Base-by-base conservation (phyloP, 2,329 filamentous ascomycete genomes). In the Tolypocladium tropicale region DNA sequence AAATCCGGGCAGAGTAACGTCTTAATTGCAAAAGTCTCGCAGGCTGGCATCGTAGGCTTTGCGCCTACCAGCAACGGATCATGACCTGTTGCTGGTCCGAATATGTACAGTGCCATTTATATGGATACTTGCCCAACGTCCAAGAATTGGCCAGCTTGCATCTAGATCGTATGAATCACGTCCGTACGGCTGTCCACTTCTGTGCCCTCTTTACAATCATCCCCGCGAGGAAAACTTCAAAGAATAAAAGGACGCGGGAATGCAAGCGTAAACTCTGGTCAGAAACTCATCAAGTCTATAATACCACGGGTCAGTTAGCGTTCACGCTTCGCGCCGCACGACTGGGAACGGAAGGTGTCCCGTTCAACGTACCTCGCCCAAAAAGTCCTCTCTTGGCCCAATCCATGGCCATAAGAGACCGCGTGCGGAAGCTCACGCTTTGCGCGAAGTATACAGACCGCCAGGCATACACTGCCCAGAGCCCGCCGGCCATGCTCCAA, bases 351-450 rank as follows among this genome's bases (percentile, higher is more conserved):
- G 18, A 4, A 10, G 14, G 28, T 9, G 5, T 10, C 33, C 28
- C 39, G 10, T n/a, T 21, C 34, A 56, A 77, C 86, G 76, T 74
- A 96, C 93, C 94, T 85, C 94, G 82, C 63, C 94, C 94, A 76
- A 99, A 99, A 25, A 99, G 73, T 14, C 90, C 89, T 69, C 95
- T 81, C 82, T 97, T 99, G n/a, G 84, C 86, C 94, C 94, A 99
- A 71, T 99, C 94, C 94, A 99, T 96, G 21, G 91, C 91, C 72
- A 99, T 78, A 66, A 99, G 73, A 61, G 90, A 82, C 60, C 93
- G 83, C 30, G 94, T 99, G 63, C 94, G 79, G 58, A 97, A 80
- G 72, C 92, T 96, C 52, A 99, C 94, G 67, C 90, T 96, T 78
- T 99, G 90, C 14, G 94, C 91, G 76, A 99, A 99, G 74, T 99